phyloP scores from a whole-genome alignment of 371 early-diverging fungal species.

The Apophysomyces trapeziformis region DNA sequence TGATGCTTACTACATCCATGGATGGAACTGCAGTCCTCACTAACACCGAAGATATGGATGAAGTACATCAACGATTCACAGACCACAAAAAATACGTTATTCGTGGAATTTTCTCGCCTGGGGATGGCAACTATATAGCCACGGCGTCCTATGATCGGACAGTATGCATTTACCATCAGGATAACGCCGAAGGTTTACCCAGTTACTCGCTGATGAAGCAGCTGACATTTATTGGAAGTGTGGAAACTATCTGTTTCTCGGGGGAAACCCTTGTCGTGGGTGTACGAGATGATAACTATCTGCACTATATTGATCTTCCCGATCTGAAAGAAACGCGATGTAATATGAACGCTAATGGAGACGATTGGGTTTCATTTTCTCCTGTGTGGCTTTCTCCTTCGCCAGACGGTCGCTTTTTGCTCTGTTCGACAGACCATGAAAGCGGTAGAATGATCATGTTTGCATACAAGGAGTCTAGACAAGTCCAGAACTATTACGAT shows the following conservation, averaged over 20 bases:
- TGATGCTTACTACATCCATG: conserved; percentile 75
- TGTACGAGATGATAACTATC: conserved; percentile 72
- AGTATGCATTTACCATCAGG: conserved; percentile 58
- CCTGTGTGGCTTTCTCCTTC: conserved; percentile 69
- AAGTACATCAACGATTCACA: conserved; percentile 56
- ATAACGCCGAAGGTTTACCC: conserved; percentile 13
- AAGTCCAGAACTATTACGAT: conserved; percentile 71
- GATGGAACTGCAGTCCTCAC: conserved; percentile 67
- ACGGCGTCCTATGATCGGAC: conserved; percentile 78
- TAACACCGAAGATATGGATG: conserved; percentile 51
- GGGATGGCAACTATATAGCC: conserved; percentile 57
- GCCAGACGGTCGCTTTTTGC: conserved; percentile 59
- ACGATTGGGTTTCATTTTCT: conserved; percentile 84
- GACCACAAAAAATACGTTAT: conserved; percentile 78
- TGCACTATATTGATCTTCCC: conserved; percentile 67
- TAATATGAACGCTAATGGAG: conserved; percentile 81
- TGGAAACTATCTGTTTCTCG: conserved; percentile 65
- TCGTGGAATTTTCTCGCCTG: conserved; percentile 62
- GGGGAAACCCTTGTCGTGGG: conserved; percentile 59
- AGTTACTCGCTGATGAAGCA: conserved; percentile 31
- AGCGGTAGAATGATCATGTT: conserved; percentile 76
- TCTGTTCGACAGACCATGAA: conserved; percentile 73
- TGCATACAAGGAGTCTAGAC: conserved; percentile 44
- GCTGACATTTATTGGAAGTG: conserved; percentile 56
- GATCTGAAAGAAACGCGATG: conserved; percentile 40